Base-by-base conservation (phyloP, 371 early-diverging fungal genomes). In the Capniomyces stellatus region DNA sequence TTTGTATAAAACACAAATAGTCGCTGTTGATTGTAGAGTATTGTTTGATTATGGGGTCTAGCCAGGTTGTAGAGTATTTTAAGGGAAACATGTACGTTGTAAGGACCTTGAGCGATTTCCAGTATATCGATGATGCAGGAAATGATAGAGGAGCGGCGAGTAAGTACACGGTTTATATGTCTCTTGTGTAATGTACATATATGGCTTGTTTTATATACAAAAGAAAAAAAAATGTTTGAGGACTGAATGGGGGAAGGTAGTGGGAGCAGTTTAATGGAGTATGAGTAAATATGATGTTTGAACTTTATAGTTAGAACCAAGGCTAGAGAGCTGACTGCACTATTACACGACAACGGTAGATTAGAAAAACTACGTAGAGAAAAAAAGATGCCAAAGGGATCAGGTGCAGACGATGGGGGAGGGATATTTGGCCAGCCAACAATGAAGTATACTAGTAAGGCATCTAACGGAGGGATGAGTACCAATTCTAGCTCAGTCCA, bases 61-160 rank as follows among this genome's bases (percentile, higher is more conserved):
- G 89, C 47, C 72, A 78, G 46, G 87, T 93, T 19, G 82, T 92
- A 39, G 58, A 73, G 22, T 92, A 94, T 63, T 81, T 89, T 2
- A 79, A 85, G 41, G 82, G 89, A 59, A 92, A 94, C 60, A 56
- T 89, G 19, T 88, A 88, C 55, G 77, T 91, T 46, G 83, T 96
- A 54, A 91, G 87, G 69, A 94, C 97, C 1, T 64, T 94, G 43
- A 83, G 84, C 48, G 95, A 94, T 68, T 96, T 92, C 63, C 92
- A 92, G 60, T 84, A 83, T 66, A 72, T 90, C 35, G 93, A 94
- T 62, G 94, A 92, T 15, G 75, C 81, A 30, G 89, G 89, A 35
- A 79, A 75, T 53, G 96, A 93, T 64, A 87, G 87, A 61, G 93
- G 90, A 4, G 73, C 75, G 1, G 85, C 87, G 64, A 18, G 46